Evolutionary conservation across 2,329 filamentous ascomycete genomes (phyloP), one percentile per base, ranked within the genome.

Genomic region (Trichophyton verrucosum): DNA sequence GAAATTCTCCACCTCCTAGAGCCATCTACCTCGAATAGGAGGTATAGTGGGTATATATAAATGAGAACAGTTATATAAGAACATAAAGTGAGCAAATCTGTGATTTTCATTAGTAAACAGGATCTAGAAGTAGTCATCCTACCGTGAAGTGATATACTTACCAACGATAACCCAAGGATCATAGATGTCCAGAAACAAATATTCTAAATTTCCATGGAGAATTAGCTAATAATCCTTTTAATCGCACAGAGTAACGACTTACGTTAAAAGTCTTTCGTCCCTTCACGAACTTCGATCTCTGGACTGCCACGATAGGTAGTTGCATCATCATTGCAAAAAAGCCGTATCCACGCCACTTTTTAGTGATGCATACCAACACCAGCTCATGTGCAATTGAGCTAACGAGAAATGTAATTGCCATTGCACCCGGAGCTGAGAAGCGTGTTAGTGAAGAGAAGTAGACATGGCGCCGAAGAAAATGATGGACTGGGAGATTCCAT

Each of bases 401-500:
- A 68, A 97, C 87, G 61, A 97, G 76, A 70, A 99, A 97, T 0
- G 94, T 97, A 66, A 96, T 88, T 63, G 91, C 76, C 27, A 91
- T 97, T 27, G 94, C 91, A 61, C 87, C 79, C 15, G 82, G 80
- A 61, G 86, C 84, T 20, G 89, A 91, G 68, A 95, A 86, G 66
- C 87, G 85, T 11, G 86, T 84, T 8, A 88, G 81, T 11, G 86
- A 88, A 1, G 91, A 91, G 61, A 85, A 87, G 75, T 97, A 99
- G 65, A 99, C 92, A 74, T 99, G 94, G 24, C 94, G 83, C 6
- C 91, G 86, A 68, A 97, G 87, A 77, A 96, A 99, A 70, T 91
- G 88, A 76, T 97, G 94, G 5, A 96, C 92, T 51, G 92, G 92
- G n/a, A 95, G 84, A 72, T 97, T 97, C 92, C 94, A 97, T 77